Evolutionary conservation across 805 yeast genomes (phyloP).

Genomic region (Candida boidinii): DNA sequence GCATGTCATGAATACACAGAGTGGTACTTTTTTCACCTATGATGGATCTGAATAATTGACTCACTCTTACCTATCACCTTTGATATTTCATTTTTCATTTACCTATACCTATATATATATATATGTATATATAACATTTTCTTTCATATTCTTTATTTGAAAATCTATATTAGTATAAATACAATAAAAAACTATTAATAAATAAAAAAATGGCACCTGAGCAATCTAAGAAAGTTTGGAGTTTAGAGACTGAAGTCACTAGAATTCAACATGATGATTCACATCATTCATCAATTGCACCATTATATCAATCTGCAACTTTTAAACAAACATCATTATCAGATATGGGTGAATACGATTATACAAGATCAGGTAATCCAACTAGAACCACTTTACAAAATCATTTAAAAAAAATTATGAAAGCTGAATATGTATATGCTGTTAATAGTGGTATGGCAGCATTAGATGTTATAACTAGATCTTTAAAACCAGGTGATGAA

Average conservation of each 20-base stretch:
- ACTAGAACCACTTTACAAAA: slow-evolving; percentile 75
- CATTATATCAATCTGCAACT: slow-evolving; percentile 90
- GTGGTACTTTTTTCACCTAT: too few relatives aligned
- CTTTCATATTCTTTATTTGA: too few relatives aligned
- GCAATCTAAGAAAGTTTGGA: slow-evolving; percentile 31
- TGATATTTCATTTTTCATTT: too few relatives aligned
- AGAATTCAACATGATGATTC: slow-evolving; percentile 55
- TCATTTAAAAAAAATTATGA: slow-evolving; percentile 72
- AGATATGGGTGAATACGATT: slow-evolving; percentile 76
- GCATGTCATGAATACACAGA: too few relatives aligned
- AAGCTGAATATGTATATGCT: slow-evolving; percentile 68
- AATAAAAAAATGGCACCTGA: too few relatives aligned
- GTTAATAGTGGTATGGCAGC: slow-evolving; percentile 93
- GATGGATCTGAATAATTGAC: too few relatives aligned
- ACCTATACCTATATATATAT: too few relatives aligned
- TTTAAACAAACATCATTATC: slow-evolving; percentile 71
- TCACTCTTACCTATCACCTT: too few relatives aligned
- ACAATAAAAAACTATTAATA: too few relatives aligned
- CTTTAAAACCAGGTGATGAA: slow-evolving; percentile 76
- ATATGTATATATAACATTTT: neutral
- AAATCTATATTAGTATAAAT: too few relatives aligned
- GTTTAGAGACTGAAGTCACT: slow-evolving; percentile 65
- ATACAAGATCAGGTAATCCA: slow-evolving; percentile 92
- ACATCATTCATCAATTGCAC: slow-evolving; percentile 75
- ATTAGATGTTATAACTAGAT: slow-evolving; percentile 71